phyloP scores from a whole-genome alignment of 1,284 basidiomycete genomes.

The Cutaneotrichosporon cavernicola region DNA sequence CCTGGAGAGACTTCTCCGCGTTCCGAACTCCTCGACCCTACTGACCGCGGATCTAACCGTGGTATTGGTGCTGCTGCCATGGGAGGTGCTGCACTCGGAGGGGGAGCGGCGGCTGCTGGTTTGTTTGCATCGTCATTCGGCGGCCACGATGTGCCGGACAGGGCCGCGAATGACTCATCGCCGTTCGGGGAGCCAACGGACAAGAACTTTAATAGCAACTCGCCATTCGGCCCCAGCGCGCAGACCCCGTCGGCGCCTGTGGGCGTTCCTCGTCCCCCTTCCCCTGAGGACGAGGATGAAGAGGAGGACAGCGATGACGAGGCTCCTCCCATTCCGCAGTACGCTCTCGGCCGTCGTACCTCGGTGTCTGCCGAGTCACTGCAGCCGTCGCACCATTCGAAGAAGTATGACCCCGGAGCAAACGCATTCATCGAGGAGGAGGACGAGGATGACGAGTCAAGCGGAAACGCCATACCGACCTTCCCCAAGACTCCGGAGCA shows the following conservation, averaged over 20 bases:
- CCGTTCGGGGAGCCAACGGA: constrained; percentile 36
- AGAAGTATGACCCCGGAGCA: constrained; percentile 30
- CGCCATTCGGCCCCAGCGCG: constrained; percentile 44
- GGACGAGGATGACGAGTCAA: constrained; percentile 47
- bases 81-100: constrained; percentile 16
- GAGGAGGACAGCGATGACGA: constrained; percentile 22
- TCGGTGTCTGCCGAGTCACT: constrained; percentile 98
- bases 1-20: constrained; percentile 69
- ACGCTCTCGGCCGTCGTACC: constrained; percentile 84
- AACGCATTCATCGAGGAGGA: constrained; percentile 43
- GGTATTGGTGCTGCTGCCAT: constrained; percentile 33
- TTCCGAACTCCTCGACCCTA: constrained; percentile 57
- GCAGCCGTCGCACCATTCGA: constrained; percentile 67
- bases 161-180: constrained; percentile 17
- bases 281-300: constrained; percentile 21
- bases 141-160: constrained; percentile 2
- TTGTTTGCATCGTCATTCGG: constrained; percentile 36
- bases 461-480: constrained; percentile 57
- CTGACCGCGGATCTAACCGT: constrained; percentile 20
- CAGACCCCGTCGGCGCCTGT: constrained; percentile 62
- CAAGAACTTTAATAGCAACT: constrained; percentile 24
- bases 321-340: constrained; percentile 48
- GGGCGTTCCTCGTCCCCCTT: constrained; percentile 56
- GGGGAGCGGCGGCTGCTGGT: constrained; percentile 25
- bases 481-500: constrained; percentile 84